A percentile compares a stretch with the other conserved stretches of the same genome.
phyloP scores from a whole-genome alignment of 176 grass and related monocot genomes.

The Pontederia paniculata region DNA sequence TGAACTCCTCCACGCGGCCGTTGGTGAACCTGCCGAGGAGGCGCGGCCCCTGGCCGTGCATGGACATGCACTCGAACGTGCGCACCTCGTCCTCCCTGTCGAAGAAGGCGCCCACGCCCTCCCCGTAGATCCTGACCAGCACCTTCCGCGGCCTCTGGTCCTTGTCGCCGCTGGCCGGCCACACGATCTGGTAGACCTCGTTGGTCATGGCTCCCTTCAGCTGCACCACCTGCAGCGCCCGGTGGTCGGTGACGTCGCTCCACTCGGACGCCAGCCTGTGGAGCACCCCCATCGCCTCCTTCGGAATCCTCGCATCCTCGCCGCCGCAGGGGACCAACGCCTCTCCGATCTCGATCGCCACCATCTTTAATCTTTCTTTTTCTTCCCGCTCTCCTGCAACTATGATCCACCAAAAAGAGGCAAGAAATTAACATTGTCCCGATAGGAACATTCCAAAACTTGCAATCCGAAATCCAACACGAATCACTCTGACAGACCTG shows the following conservation, averaged over 20 bases:
- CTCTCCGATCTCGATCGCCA: conserved; percentile 40
- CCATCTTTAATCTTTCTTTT: conserved; percentile 47
- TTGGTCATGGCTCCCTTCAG: conserved; percentile 97
- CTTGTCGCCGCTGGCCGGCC: conserved; percentile 16
- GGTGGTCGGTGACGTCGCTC: conserved; percentile 57
- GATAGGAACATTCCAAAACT: no score
- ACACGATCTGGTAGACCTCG: conserved; percentile 82
- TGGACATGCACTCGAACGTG: conserved; percentile 94
- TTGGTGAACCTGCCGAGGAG: conserved; percentile 75
- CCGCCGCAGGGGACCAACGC: no score
- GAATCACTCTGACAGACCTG: no score
- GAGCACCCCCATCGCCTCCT: conserved; percentile 68
- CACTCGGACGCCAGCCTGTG: conserved; percentile 53
- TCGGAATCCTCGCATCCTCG: conserved; percentile 49
- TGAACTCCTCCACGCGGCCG: conserved; percentile 97
- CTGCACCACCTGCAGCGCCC: conserved; percentile 61
- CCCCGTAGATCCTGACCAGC: conserved; percentile 78
- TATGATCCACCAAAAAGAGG: no score
- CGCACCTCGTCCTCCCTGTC: conserved; percentile 82
- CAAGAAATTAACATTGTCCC: no score
- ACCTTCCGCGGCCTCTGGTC: conserved; percentile 33
- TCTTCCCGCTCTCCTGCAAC: background rate
- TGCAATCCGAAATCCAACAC: no score
- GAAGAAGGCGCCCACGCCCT: conserved; percentile 80
- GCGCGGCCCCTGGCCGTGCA: conserved; percentile 79